Evolutionary conservation across 108 stramenopile species (phyloP).

Genomic region (Cyclotella choctawhatcheeana): DNA sequence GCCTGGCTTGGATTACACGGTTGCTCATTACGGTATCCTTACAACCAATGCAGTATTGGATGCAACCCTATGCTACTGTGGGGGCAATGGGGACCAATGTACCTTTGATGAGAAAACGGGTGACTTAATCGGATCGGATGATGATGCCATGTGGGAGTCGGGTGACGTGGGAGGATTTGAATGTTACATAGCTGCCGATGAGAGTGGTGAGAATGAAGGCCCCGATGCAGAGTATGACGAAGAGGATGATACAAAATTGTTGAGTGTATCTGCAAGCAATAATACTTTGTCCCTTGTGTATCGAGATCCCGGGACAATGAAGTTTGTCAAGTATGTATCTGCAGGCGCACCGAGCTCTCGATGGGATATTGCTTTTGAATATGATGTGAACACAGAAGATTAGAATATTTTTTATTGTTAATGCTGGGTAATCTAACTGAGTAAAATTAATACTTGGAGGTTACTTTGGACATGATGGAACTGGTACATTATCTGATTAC

Average conservation of each 20-base stretch:
- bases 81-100: slow-evolving; percentile 63
- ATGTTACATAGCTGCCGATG: slow-evolving; percentile 95
- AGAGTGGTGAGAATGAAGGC: slow-evolving; percentile 68
- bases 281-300: slow-evolving; percentile 94
- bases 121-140: slow-evolving; percentile 62
- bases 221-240: slow-evolving; percentile 89
- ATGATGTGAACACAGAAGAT: slow-evolving; percentile 43
- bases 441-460: no score
- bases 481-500: no score
- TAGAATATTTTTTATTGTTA: no score
- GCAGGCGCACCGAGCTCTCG: slow-evolving; percentile 89
- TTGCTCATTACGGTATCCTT: slow-evolving; percentile 91
- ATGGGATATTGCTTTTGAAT: slow-evolving; percentile 93
- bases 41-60: slow-evolving; percentile 79
- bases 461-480: no score
- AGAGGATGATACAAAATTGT: slow-evolving; percentile 91
- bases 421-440: no score
- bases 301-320: slow-evolving; percentile 92
- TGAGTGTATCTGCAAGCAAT: slow-evolving; percentile 92
- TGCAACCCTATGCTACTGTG: slow-evolving; percentile 84
- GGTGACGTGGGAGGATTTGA: slow-evolving; percentile 96
- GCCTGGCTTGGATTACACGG: slow-evolving; percentile 96
- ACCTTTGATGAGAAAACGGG: slow-evolving; percentile 48
- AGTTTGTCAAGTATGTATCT: slow-evolving; percentile 96
- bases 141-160: slow-evolving; percentile 82